Base-by-base conservation (phyloP, 2,329 filamentous ascomycete genomes). In the Zymoseptoria tritici region DNA sequence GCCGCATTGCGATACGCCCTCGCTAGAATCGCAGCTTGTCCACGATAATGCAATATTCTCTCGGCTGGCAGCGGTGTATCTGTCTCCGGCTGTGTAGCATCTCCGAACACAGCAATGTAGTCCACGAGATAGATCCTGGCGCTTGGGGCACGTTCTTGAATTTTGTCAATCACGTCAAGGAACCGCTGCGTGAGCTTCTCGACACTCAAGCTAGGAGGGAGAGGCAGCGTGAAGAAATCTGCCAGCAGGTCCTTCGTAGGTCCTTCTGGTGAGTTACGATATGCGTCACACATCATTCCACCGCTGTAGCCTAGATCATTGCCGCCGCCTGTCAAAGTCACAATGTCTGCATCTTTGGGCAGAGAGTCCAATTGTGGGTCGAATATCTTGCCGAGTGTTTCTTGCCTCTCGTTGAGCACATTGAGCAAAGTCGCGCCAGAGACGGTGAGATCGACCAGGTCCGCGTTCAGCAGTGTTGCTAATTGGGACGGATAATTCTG, bases 361-460 rank as follows among this genome's bases (percentile, higher is more conserved):
- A 53, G 52, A 9, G 9, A 26, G 19, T 53, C 22, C 29, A 31
- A 19, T n/a, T 53, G 52, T 19, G 52, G 52, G 4, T 26, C 52
- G 22, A 53, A 53, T 20, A 8, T 24, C 8, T n/a, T 29, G n/a
- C 52, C 52, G 22, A 22, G 22, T 19, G 29, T 26, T 24, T 53
- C 52, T 61, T 77, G 75, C 1, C 74, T 70, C 29, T 74, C 72
- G 8, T 66, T 64, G 11, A 74, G 62, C 31, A 77, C 68, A 62
- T 76, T 74, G 6, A 72, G 66, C 8, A 78, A 69, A 1, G 73
- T 76, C 2, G 75, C 73, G 59, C 75, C 75, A 7, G 72, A 74
- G 4, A 75, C 71, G 11, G 70, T 62, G 49, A 66, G 57, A 58
- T 67, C 66, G 20, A 61, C 63, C 7, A 64, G 50, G 7, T 62